Conservation (phyloP, 371 early-diverging fungal species). For the Circinella umbellata region DNA sequence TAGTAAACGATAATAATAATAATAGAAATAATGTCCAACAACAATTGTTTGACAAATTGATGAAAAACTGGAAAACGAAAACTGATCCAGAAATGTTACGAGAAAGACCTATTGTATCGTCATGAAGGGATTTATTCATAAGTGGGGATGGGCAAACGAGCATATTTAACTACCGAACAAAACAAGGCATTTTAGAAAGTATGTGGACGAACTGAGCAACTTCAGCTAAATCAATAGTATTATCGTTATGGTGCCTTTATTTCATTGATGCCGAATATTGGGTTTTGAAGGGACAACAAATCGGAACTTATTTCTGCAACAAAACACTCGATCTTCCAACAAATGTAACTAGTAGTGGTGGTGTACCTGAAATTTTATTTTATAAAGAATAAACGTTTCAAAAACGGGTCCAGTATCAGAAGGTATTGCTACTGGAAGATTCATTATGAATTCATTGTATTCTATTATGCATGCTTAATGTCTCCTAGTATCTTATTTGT, state of each 20-base stretch:
- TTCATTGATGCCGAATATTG: background rate
- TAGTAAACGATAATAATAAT: slow-evolving; percentile 13
- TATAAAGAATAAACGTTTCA: slow-evolving; percentile 28
- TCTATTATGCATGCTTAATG: slow-evolving; percentile 43
- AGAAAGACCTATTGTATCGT: too few species aligned
- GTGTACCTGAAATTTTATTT: slow-evolving; percentile 22
- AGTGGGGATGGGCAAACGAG: slow-evolving; percentile 35
- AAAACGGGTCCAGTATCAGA: slow-evolving; percentile 42
- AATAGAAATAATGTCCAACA: background rate
- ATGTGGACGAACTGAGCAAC: slow-evolving; percentile 15
- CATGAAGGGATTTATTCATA: too few species aligned
- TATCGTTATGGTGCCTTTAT: slow-evolving; percentile 34
- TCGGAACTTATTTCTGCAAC: slow-evolving; percentile 7
- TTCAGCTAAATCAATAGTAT: slow-evolving; percentile 30
- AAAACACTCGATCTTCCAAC: slow-evolving; percentile 7
- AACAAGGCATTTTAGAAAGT: slow-evolving; percentile 21
- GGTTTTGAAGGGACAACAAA: background rate
- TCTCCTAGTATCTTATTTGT: slow-evolving; percentile 36
- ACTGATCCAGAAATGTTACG: too few species aligned
- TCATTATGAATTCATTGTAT: slow-evolving; percentile 40
- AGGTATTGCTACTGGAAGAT: slow-evolving; percentile 40
- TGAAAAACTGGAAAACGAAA: too few species aligned
- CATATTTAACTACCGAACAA: slow-evolving; percentile 2
- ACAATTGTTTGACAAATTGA: too few species aligned
- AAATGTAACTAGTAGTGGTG: slow-evolving; percentile 8